A percentile compares a stretch with the other conserved stretches of the same genome.
These are phyloP conservation scores for Coelastrella sp. DNA, from an alignment of 139 green algal species.

Conservation along the genomic window DNA sequence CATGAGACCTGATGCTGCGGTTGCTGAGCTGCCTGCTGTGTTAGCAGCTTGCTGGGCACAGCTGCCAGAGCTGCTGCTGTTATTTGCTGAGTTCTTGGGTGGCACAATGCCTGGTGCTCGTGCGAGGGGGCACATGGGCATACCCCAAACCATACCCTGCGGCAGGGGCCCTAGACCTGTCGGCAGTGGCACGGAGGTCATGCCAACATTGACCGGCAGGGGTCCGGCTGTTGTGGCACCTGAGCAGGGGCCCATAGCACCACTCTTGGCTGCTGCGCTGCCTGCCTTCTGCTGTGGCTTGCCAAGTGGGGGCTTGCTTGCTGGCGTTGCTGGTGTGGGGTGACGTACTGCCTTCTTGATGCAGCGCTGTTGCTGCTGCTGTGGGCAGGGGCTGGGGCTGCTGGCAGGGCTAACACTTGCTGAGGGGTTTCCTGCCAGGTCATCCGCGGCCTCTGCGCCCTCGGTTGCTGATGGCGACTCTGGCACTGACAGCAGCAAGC, in stretches of 20 bases:
- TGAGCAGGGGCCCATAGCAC: not conserved
- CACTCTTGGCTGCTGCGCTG: not conserved
- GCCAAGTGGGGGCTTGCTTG: constrained; percentile 26
- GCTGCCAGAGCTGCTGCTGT: not conserved
- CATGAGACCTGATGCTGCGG: not conserved
- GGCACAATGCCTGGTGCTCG: constrained; percentile 49
- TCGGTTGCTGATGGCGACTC: not conserved
- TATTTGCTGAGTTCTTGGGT: not conserved
- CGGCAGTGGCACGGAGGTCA: constrained; percentile 24
- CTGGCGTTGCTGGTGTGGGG: not conserved
- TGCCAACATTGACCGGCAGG: not conserved
- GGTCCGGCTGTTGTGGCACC: not conserved
- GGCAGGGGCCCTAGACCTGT: constrained; percentile 32
- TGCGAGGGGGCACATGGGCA: constrained; percentile 49
- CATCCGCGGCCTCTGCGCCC: not conserved
- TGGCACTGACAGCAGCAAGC: not conserved
- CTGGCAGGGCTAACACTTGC: not conserved
- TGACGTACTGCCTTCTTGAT: constrained; percentile 42
- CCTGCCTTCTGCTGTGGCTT: constrained; percentile 21
- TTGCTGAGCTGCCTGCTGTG: not conserved
- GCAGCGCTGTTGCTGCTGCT: constrained; percentile 26
- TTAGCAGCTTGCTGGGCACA: not conserved
- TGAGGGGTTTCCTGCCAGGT: not conserved
- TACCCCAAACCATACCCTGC: constrained; percentile 48
- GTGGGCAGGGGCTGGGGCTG: not conserved